Conservation (phyloP, 331 rosid genomes). For the Arachis monticola region DNA sequence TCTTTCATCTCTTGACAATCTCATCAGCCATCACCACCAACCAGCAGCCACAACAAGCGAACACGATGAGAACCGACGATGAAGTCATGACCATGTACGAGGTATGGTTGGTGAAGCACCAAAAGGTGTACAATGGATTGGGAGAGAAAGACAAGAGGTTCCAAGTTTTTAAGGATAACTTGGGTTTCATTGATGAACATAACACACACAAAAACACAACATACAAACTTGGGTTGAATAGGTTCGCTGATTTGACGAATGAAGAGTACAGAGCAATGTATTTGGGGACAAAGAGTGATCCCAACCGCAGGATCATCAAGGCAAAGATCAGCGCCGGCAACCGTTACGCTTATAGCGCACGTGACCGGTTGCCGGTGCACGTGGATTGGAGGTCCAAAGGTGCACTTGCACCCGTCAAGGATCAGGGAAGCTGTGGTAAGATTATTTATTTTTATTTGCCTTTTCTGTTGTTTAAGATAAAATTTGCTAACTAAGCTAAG, state of each 20-base stretch:
- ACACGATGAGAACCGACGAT: slow-evolving; percentile 39
- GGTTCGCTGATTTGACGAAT: slow-evolving; percentile 79
- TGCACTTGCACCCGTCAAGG: slow-evolving; percentile 70
- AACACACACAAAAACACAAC: slow-evolving; percentile 55
- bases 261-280: slow-evolving; percentile 68
- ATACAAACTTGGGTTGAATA: slow-evolving; percentile 74
- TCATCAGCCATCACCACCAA: slow-evolving; percentile 36
- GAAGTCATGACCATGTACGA: slow-evolving; percentile 63
- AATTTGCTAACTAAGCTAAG: not conserved
- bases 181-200: slow-evolving; percentile 70
- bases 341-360: slow-evolving; percentile 53
- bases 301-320: slow-evolving; percentile 62
- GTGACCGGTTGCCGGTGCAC: slow-evolving; percentile 59
- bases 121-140: slow-evolving; percentile 66
- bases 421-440: slow-evolving; percentile 85
- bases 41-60: not conserved
- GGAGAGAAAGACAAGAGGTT: slow-evolving; percentile 74
- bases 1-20: slow-evolving; percentile 50
- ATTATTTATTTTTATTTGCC: not conserved
- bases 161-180: slow-evolving; percentile 70
- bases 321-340: slow-evolving; percentile 52
- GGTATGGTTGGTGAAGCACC: slow-evolving; percentile 70
- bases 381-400: slow-evolving; percentile 86
- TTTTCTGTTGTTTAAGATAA: not conserved
- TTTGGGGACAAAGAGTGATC: slow-evolving; percentile 58